A percentile compares a stretch with the other conserved stretches of the same genome.
These are phyloP conservation scores for Chaetomiaceae sp. DNA, from an alignment of 2,329 filamentous ascomycete genomes.

Conservation along the genomic window DNA sequence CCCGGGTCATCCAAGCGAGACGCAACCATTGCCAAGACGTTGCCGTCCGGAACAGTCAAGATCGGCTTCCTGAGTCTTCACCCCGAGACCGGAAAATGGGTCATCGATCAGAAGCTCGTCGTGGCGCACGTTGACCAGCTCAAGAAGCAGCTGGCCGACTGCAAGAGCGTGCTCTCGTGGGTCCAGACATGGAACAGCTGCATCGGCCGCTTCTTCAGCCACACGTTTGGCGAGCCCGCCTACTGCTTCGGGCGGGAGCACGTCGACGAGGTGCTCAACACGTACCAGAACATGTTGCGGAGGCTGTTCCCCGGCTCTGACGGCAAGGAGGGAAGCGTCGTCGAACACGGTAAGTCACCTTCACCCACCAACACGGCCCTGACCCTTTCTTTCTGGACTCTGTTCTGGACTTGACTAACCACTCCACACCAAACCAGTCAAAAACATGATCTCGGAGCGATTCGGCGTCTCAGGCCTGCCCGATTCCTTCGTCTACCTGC, in stretches of 20 bases:
- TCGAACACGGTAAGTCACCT: constrained; percentile 24
- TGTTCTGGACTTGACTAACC: background rate
- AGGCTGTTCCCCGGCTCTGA: constrained; percentile 32
- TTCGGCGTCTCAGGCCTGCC: constrained; percentile 37
- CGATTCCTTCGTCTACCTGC: constrained; percentile 44
- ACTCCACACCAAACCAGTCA: constrained; percentile 18
- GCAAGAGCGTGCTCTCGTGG: constrained; percentile 40
- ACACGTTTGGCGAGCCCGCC: constrained; percentile 42
- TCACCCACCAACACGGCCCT: background rate
- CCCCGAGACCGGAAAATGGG: constrained; percentile 41
- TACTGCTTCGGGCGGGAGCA: constrained; percentile 43
- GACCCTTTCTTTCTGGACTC: background rate
- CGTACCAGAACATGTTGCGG: constrained; percentile 38
- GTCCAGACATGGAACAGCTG: constrained; percentile 44
- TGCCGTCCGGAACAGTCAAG: constrained; percentile 49
- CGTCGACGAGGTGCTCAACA: constrained; percentile 39
- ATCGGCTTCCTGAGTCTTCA: constrained; percentile 54
- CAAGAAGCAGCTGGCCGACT: constrained; percentile 48
- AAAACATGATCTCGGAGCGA: constrained; percentile 30
- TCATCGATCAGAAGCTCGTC: constrained; percentile 50
- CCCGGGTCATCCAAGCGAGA: constrained; percentile 22
- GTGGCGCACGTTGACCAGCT: constrained; percentile 51
- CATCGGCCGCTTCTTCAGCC: constrained; percentile 41
- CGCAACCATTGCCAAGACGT: constrained; percentile 22
- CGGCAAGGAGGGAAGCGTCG: constrained; percentile 25